Evolutionary conservation across 495 filamentous ascomycete species (phyloP), one percentile per base, ranked within the genome.

Genomic region (Podospora sp.): DNA sequence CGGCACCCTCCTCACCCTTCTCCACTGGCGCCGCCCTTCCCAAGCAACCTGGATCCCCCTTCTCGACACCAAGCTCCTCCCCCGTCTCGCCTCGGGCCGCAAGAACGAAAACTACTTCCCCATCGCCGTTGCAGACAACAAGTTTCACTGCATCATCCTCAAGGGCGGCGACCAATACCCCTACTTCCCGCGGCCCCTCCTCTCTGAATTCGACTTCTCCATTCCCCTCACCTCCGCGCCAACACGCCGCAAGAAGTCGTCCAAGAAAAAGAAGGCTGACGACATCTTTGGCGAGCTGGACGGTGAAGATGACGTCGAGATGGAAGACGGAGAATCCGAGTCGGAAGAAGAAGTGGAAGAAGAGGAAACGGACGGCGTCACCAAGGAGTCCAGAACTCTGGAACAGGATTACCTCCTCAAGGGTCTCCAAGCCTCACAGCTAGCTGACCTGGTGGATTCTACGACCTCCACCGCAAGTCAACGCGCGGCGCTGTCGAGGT

Each of bases 61-160:
- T 0, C 85, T 99, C 6, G 94, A 97, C 78, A 99, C 96, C 0
- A 92, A 83, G 67, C 87, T 87, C 7, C 82, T 99, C 22, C 88
- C 91, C 5, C 92, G 95, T 60, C 83, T 97, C 6, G 89, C 90
- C 2, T 86, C 86, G 7, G 95, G 96, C 40, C 87, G 87, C 55
- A 97, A 96, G 74, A 87, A 91, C 68, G 95, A 99, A 76, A 86
- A 83, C 0, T 99, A 99, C 78, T 99, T 93, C 88, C 96, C 95
- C 0, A 92, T 99, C 35, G 95, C 94, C 11, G 94, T 97, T 1
- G 93, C 93, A 18, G 88, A 94, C 69, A 85, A 89, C 69, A 96
- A 91, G 73, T 99, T 99, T 78, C 94, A 98, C 81, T 98, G 96
- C 79, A 97, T 98, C 78, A 98, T 99, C 70, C 89, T 99, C 70